Conservation (phyloP, 306 rosid genomes). For the Sphenostylis stenocarpa region DNA sequence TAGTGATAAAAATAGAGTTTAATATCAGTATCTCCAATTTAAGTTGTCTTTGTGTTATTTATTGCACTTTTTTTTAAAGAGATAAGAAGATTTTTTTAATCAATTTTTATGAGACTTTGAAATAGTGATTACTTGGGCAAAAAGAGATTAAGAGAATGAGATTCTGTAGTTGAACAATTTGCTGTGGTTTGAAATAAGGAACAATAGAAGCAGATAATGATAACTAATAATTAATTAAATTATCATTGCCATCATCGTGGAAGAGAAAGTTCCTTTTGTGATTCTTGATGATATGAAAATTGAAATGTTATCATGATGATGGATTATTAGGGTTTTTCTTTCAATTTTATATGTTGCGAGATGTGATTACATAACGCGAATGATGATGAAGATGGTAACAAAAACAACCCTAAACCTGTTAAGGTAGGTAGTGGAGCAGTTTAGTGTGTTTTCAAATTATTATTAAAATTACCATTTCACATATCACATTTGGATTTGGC, state of each 20-base stretch:
- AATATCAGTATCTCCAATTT: no score
- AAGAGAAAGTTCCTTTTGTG: not conserved
- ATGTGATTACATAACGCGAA: no score
- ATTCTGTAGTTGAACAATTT: slow-evolving; percentile 6
- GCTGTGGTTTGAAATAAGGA: slow-evolving; percentile 16
- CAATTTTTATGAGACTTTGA: no score
- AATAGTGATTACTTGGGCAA: no score
- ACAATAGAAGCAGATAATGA: not conserved
- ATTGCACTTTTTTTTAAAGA: no score
- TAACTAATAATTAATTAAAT: not conserved
- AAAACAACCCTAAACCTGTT: not conserved
- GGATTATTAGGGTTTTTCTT: not conserved
- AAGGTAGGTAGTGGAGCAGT: slow-evolving; percentile 21
- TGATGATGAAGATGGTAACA: slow-evolving; percentile 14
- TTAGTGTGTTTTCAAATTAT: not conserved
- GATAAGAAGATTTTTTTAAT: no score
- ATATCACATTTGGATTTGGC: not conserved
- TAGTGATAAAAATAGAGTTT: no score
- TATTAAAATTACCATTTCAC: not conserved
- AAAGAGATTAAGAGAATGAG: no score
- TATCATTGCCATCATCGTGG: not conserved
- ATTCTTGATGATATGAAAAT: not conserved
- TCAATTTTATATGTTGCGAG: not conserved
- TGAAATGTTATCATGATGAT: slow-evolving; percentile 25
- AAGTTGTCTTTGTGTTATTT: no score